phyloP scores from a whole-genome alignment of 73 alveolate genomes.

The Blepharisma stoltei region DNA sequence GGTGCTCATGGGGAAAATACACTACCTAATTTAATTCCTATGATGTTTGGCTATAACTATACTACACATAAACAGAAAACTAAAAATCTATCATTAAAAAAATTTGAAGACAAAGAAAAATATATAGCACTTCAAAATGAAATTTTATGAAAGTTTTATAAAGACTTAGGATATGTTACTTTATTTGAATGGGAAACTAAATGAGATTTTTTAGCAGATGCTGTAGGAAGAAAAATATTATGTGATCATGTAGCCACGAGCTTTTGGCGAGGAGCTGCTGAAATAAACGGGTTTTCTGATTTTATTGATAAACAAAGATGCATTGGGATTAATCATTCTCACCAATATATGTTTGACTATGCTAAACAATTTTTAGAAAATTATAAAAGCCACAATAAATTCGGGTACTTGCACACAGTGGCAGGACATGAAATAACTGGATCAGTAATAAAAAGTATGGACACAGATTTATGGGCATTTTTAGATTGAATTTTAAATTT shows the following conservation, averaged over 20 bases:
- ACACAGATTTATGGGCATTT: background rate
- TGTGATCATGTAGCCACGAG: background rate
- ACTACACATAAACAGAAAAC: background rate
- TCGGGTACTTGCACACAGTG: background rate
- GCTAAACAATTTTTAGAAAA: background rate
- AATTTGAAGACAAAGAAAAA: background rate
- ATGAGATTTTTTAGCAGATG: background rate
- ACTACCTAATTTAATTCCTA: background rate
- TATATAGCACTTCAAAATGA: background rate
- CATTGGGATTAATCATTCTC: background rate
- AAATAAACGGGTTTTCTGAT: background rate
- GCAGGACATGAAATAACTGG: conserved; percentile 7
- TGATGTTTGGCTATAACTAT: background rate
- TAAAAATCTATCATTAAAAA: background rate
- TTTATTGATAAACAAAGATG: background rate
- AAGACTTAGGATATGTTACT: background rate
- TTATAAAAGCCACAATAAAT: background rate
- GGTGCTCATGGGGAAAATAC: background rate
- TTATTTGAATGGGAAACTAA: background rate
- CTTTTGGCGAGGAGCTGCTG: background rate
- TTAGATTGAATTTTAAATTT: background rate
- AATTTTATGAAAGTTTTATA: background rate
- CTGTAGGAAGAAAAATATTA: background rate
- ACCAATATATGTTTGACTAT: background rate
- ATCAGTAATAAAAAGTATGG: background rate